These are phyloP conservation scores for Cercospora nicotianae DNA, from an alignment of 2,329 filamentous ascomycete species.

Conservation along the genomic window DNA sequence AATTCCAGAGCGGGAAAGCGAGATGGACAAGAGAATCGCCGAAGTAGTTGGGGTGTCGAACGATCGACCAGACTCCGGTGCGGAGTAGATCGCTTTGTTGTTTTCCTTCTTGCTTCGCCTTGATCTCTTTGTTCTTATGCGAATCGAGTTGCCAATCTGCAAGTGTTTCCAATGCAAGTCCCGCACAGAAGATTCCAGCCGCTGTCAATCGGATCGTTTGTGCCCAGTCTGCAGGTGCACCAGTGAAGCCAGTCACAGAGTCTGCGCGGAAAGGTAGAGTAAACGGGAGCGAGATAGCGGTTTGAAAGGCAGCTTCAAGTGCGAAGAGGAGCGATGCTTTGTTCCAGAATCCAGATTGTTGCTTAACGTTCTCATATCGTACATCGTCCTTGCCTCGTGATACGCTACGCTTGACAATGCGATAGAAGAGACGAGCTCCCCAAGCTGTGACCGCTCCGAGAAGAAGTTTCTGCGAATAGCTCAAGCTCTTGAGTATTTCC, in stretches of 20 bases:
- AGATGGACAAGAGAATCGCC: slow-evolving; percentile 60
- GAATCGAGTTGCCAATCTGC: slow-evolving; percentile 58
- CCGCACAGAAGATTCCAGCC: slow-evolving; percentile 58
- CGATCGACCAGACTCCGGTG: slow-evolving; percentile 62
- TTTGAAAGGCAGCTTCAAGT: slow-evolving; percentile 59
- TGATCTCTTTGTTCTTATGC: slow-evolving; percentile 47
- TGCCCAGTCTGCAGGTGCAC: slow-evolving; percentile 37
- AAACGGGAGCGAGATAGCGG: slow-evolving; percentile 58
- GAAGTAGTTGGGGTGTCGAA: slow-evolving; percentile 64
- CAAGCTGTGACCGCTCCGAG: slow-evolving; percentile 59
- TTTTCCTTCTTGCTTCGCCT: slow-evolving; percentile 27
- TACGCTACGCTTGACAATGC: slow-evolving; percentile 52
- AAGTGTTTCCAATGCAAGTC: slow-evolving; percentile 57
- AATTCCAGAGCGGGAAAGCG: slow-evolving; percentile 60
- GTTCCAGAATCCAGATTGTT: slow-evolving; percentile 58
- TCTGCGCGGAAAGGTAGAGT: slow-evolving; percentile 52
- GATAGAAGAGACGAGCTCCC: slow-evolving; percentile 59
- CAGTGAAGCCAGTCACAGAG: slow-evolving; percentile 14
- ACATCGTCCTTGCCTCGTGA: slow-evolving; percentile 57
- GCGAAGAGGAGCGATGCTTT: slow-evolving; percentile 57
- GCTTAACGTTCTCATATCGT: slow-evolving; percentile 55
- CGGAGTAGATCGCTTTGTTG: slow-evolving; percentile 44
- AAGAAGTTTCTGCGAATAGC: slow-evolving; percentile 57
- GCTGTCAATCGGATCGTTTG: slow-evolving; percentile 38
- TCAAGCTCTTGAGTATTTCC: slow-evolving; percentile 51